These are phyloP conservation scores for Oryza coarctata DNA, from an alignment of 176 grass and related monocot species.

Conservation along the genomic window DNA sequence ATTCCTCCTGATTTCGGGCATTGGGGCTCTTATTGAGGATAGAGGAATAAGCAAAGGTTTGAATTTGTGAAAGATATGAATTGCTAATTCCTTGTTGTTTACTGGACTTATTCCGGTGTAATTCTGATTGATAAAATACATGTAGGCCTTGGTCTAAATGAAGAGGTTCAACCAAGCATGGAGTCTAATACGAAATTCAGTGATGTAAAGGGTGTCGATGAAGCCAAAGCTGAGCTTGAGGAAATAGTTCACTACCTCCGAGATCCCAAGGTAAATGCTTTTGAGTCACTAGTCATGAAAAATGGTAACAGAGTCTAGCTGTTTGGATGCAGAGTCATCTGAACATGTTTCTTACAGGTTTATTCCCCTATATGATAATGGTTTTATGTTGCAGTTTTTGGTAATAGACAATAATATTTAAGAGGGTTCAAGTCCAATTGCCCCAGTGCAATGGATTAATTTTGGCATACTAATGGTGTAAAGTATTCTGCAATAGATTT, in stretches of 20 bases:
- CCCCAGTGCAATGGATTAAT: neutral
- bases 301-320: neutral
- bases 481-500: neutral
- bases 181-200: conserved; percentile 86
- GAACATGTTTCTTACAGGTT: neutral
- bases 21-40: conserved; percentile 92
- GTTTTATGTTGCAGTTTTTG: neutral
- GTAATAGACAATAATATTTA: conserved; percentile 13
- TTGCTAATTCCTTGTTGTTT: conserved; percentile 5
- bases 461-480: neutral
- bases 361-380: neutral
- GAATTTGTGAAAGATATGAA: conserved; percentile 5
- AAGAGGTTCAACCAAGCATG: conserved; percentile 89
- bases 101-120: neutral
- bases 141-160: conserved; percentile 79
- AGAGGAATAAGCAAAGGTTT: conserved; percentile 95
- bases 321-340: neutral
- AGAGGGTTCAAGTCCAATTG: neutral
- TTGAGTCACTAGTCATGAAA: neutral
- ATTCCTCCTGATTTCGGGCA: conserved; percentile 89
- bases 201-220: conserved; percentile 96
- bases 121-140: conserved; percentile 27
- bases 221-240: conserved; percentile 96
- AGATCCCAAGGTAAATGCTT: conserved; percentile 82
- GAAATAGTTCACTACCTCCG: conserved; percentile 99